Evolutionary conservation across 2,329 filamentous ascomycete species (phyloP), one percentile per base, ranked within the genome.

Genomic region (Geosmithia morbida): DNA sequence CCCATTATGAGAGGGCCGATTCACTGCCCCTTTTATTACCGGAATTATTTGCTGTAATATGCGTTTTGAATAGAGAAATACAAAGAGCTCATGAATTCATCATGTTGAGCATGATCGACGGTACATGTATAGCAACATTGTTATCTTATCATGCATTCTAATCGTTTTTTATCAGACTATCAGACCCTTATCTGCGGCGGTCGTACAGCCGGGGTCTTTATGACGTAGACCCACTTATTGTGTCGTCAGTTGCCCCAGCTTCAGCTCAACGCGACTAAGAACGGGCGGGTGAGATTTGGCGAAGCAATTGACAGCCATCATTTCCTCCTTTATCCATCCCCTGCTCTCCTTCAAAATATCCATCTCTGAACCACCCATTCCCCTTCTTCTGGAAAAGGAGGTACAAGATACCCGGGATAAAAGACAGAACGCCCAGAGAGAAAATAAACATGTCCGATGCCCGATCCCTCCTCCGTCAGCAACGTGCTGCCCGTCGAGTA

Each of bases 381-480:
- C 33, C 33, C 33, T 16, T 37, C 33, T 37, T 37, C 33, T 37
- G 33, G 33, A 6, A 11, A 37, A 5, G 33, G 33, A 37, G 22
- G 22, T 26, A 26, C 22, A 26, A 26, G 22, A 26, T 26, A 26
- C 4, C n/a, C 22, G 8, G 22, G 22, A 26, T 26, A 26, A 11
- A 11, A 37, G 33, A 37, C 33, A 13, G 6, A 37, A 41, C 7
- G 7, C 40, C 13, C 6, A 13, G n/a, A 33, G 22, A 8, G 22
- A 26, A 26, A 8, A 26, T 7, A 33, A 44, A 14, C 52, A 90
- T 92, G 85, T 73, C 85, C 54, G 86, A 94, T 63, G 82, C 87
- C 22, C 83, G 87, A 56, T 77, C 85, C 37, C 76, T 94, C 45
- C 74, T 94, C 49, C 84, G 85, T 55, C 83, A 81, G 57, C 84